Conservation (phyloP, 176 grass and related monocot species). For the Oryza australiensis region DNA sequence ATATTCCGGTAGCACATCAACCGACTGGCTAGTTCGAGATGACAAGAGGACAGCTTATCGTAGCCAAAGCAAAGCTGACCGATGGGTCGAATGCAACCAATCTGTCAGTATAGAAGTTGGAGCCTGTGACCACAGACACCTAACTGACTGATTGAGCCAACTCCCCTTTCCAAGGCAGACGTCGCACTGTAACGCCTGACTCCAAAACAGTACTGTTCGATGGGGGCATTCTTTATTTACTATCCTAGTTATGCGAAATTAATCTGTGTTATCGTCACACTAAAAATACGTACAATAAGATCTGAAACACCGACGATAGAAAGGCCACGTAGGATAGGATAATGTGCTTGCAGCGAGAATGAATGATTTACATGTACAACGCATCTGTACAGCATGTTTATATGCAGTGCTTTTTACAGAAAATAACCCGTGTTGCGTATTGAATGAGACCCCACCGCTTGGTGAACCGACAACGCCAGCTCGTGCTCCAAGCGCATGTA, state of each 20-base stretch:
- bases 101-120: conserved; percentile 4
- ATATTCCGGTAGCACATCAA: background rate
- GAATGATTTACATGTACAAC: too few species aligned
- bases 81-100: conserved; percentile 16
- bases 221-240: background rate
- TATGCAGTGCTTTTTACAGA: too few species aligned
- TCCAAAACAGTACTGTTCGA: conserved; percentile 30
- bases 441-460: too few species aligned
- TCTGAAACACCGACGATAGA: too few species aligned
- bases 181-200: conserved; percentile 27
- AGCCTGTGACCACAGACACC: conserved; percentile 39
- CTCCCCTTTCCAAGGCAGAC: conserved; percentile 7
- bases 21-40: background rate
- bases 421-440: too few species aligned
- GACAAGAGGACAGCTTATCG: conserved; percentile 25
- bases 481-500: too few species aligned
- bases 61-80: background rate
- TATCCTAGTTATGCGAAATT: background rate
- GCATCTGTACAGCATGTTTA: too few species aligned
- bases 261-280: background rate
- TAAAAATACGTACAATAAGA: too few species aligned
- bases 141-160: conserved; percentile 26
- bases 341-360: too few species aligned
- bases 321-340: too few species aligned
- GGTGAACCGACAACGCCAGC: too few species aligned